These are phyloP conservation scores for Coemansia sp. DNA, from an alignment of 192 early-diverging fungal genomes.

Conservation along the genomic window DNA sequence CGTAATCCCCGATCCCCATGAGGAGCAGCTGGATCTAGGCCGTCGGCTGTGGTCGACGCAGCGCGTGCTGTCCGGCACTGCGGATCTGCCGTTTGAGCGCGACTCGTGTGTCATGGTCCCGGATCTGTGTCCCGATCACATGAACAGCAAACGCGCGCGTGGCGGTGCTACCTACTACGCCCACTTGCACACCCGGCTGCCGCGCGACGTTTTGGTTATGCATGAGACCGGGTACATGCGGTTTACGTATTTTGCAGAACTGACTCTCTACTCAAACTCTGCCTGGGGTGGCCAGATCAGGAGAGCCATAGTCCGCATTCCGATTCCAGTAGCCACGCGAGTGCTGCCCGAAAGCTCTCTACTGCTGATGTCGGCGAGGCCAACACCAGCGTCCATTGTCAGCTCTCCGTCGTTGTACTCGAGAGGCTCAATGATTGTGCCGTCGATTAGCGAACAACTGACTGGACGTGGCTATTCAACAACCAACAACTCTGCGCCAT, in stretches of 20 bases:
- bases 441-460: neutral
- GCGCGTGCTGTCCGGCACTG: conserved; percentile 4
- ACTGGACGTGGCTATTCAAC: neutral
- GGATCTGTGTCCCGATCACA: conserved; percentile 34
- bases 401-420: conserved; percentile 3
- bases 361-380: neutral
- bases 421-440: neutral
- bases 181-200: conserved; percentile 23
- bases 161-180: conserved; percentile 29
- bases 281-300: conserved; percentile 34
- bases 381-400: neutral
- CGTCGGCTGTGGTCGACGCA: conserved; percentile 42
- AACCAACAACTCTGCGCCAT: neutral
- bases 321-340: conserved; percentile 35
- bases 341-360: conserved; percentile 21
- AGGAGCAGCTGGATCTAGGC: conserved; percentile 52
- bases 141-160: conserved; percentile 15
- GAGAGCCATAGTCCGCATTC: conserved; percentile 18
- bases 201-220: conserved; percentile 17
- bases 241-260: conserved; percentile 32
- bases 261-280: conserved; percentile 23
- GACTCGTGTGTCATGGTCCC: conserved; percentile 23
- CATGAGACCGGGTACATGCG: conserved; percentile 41
- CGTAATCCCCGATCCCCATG: conserved; percentile 36
- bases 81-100: conserved; percentile 39